A percentile compares a stretch with the other conserved stretches of the same genome.
Conservation (phyloP, 352 stramenopile genomes). For the Phytopythium chamaehyphon region DNA sequence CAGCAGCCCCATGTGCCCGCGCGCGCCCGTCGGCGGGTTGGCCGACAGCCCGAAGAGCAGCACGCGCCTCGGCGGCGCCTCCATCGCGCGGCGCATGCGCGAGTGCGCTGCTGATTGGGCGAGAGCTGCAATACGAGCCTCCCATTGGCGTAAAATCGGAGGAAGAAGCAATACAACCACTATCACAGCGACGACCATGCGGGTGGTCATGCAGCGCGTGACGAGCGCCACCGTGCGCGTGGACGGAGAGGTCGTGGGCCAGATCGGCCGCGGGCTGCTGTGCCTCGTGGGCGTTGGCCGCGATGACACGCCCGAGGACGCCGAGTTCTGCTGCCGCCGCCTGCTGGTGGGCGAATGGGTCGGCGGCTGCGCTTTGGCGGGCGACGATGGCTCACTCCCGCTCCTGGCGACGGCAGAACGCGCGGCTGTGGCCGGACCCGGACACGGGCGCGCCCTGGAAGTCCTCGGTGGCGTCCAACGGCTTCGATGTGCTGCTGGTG, state of each 20-base stretch:
- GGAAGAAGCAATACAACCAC: too few species aligned
- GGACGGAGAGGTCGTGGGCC: conserved; percentile 64
- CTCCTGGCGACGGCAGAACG: conserved; percentile 40
- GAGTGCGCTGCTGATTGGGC: too few species aligned
- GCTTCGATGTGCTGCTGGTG: conserved; percentile 78
- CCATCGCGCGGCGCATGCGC: too few species aligned
- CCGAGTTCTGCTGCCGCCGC: conserved; percentile 75
- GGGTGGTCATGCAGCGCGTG: conserved; percentile 78
- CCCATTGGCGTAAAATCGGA: conserved; percentile 18
- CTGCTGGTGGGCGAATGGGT: too few species aligned
- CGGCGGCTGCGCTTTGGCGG: too few species aligned
- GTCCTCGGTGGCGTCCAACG: conserved; percentile 54
- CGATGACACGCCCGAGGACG: conserved; percentile 78
- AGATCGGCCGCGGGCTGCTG: conserved; percentile 73
- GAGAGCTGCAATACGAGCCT: too few species aligned
- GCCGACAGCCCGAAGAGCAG: conserved; percentile 84
- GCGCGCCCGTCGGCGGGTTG: conserved; percentile 69
- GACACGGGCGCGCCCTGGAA: conserved; percentile 49
- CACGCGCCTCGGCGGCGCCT: conserved; percentile 33
- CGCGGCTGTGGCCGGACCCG: conserved; percentile 70
- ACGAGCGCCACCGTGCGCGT: conserved; percentile 76
- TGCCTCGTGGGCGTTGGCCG: conserved; percentile 76
- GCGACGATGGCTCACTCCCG: background rate
- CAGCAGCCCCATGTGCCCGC: conserved; percentile 80
- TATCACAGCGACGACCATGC: conserved; percentile 43